Evolutionary conservation across 192 early-diverging fungal genomes (phyloP), one percentile per base, ranked within the genome.

Genomic region (Coemansia sp.): DNA sequence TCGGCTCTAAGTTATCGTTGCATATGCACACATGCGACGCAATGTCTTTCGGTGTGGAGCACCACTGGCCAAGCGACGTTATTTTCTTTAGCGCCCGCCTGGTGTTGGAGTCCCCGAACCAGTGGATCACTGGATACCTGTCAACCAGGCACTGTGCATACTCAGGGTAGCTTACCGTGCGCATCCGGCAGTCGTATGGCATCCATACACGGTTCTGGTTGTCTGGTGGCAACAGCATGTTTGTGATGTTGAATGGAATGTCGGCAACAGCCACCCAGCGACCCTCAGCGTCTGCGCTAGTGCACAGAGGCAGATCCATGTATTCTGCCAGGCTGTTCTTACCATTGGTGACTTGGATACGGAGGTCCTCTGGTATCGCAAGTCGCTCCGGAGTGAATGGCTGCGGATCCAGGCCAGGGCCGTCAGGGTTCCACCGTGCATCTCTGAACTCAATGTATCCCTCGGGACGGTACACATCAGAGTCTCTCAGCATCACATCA

Each of bases 91-190:
- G 26, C 23, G 84, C 71, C 20, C 84, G 48, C n/a, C 84, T 65
- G 5, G 69, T 70, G 52, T 85, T 83, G 26, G 84, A 85, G 51
- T 85, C 84, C 18, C 84, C 84, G 23, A 71, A 85, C 59, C 75
- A 69, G 39, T 83, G 78, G 6, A 84, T 37, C 4, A 63, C 20
- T 12, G 77, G 69, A 45, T 83, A 79, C 49, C 49, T 62, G 12
- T 67, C 48, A 1, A 63, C 46, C 15, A 83, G 33, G 51, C 84
- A 85, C 9, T 67, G 53, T 12, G 68, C 65, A 59, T 79, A 85
- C 4, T 70, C 61, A 18, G 40, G 51, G 39, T 85, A 81, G 12
- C 68, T 23, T 9, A 68, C 37, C 23, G 56, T 67, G 1, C 68
- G 63, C 33, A 78, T 60, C 5, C 78, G 71, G 34, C 84, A 85